Percentiles rank a stretch among this genome's conserved stretches.
These are phyloP conservation scores for Globisporangium parvum DNA, from an alignment of 352 stramenopile genomes.

Conservation along the genomic window DNA sequence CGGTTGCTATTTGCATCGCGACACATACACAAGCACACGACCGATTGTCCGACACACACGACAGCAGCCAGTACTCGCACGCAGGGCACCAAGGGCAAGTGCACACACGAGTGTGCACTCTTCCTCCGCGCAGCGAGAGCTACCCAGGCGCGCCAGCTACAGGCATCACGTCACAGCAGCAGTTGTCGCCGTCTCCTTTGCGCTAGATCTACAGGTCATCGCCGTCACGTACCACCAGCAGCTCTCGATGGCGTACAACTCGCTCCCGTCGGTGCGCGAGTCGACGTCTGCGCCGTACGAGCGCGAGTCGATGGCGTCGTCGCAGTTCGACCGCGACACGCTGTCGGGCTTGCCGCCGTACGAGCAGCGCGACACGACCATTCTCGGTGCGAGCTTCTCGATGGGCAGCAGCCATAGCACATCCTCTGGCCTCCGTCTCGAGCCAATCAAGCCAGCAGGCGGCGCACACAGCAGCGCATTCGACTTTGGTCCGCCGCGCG, in stretches of 20 bases:
- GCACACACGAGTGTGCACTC: too few relatives aligned
- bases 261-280: slow-evolving; percentile 13
- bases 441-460: slow-evolving; percentile 9
- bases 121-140: too few relatives aligned
- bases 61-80: too few relatives aligned
- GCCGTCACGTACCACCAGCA: not conserved
- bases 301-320: not conserved
- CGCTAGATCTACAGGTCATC: too few relatives aligned
- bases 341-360: not conserved
- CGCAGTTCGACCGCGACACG: slow-evolving; percentile 1
- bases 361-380: slow-evolving; percentile 14
- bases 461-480: not conserved
- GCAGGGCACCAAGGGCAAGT: too few relatives aligned
- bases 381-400: slow-evolving; percentile 12
- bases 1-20: too few relatives aligned
- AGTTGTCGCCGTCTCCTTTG: too few relatives aligned
- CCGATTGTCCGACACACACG: too few relatives aligned
- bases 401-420: not conserved
- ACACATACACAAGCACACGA: too few relatives aligned
- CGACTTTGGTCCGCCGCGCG: slow-evolving; percentile 16
- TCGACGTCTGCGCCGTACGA: slow-evolving; percentile 7
- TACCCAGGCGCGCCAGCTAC: too few relatives aligned
- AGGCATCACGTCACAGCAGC: too few relatives aligned
- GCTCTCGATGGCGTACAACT: slow-evolving; percentile 1
- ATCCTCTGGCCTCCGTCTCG: slow-evolving; percentile 7